Evolutionary conservation across 2,329 filamentous ascomycete genomes (phyloP).

Genomic region (Tolypocladium cylindrosporum): DNA sequence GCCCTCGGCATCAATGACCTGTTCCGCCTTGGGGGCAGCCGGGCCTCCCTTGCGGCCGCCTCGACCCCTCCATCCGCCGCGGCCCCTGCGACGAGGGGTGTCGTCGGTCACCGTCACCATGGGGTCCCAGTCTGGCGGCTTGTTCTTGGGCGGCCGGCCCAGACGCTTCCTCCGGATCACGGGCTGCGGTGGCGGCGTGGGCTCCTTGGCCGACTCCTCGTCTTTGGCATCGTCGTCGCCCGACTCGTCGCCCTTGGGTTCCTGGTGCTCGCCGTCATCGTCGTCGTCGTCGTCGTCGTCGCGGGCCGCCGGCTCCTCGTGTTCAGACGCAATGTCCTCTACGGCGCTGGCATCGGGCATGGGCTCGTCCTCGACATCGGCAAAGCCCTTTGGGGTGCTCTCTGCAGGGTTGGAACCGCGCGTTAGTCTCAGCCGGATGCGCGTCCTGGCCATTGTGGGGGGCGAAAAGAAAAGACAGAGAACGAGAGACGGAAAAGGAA

Average conservation of each 20-base stretch:
- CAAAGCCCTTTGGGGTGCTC: slow-evolving; percentile 31
- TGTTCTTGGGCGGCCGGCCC: slow-evolving; percentile 80
- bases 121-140: slow-evolving; percentile 67
- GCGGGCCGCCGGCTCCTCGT: slow-evolving; percentile 6
- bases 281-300: slow-evolving; percentile 23
- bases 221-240: slow-evolving; percentile 25
- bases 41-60: slow-evolving; percentile 59
- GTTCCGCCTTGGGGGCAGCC: slow-evolving; percentile 66
- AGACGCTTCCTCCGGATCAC: slow-evolving; percentile 66
- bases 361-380: slow-evolving; percentile 28
- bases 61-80: slow-evolving; percentile 60
- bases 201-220: slow-evolving; percentile 39
- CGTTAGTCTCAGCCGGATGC: slow-evolving; percentile 23
- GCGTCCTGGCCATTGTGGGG: slow-evolving; percentile 15
- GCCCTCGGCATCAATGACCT: slow-evolving; percentile 87
- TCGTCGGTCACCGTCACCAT: slow-evolving; percentile 47
- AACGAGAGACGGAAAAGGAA: not conserved
- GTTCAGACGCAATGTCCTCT: slow-evolving; percentile 7
- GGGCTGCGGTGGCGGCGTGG: slow-evolving; percentile 46
- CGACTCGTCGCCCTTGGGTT: slow-evolving; percentile 36
- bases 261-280: slow-evolving; percentile 20
- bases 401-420: slow-evolving; percentile 21
- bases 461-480: not conserved
- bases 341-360: slow-evolving; percentile 22
- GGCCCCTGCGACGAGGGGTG: slow-evolving; percentile 53